Conservation (phyloP, 805 yeast genomes). For the Candida peoriensis region DNA sequence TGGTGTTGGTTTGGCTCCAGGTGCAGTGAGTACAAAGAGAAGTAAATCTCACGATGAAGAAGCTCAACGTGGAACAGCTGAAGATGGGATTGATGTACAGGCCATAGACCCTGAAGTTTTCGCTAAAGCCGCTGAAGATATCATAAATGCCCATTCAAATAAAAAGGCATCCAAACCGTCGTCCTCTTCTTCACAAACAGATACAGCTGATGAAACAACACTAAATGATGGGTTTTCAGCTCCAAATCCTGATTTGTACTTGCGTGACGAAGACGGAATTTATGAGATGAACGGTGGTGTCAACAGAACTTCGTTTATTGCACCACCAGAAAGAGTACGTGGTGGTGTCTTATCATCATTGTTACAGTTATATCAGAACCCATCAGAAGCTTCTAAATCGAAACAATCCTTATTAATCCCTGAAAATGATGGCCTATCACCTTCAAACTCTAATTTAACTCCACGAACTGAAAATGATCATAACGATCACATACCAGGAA, state of each 20-base stretch:
- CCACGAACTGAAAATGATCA: too few relatives aligned
- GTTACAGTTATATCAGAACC: constrained; percentile 60
- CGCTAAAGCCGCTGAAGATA: constrained; percentile 48
- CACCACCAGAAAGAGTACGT: constrained; percentile 62
- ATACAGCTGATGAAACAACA: constrained; percentile 15
- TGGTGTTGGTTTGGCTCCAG: constrained; percentile 32
- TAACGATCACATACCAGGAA: constrained; percentile 5
- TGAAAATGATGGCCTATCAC: constrained; percentile 18
- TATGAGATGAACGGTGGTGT: constrained; percentile 26
- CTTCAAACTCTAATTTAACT: constrained; percentile 2
- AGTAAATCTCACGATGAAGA: constrained; percentile 30
- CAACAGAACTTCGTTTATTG: constrained; percentile 38
- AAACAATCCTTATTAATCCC: constrained; percentile 11
- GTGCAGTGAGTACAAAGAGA: constrained; percentile 21
- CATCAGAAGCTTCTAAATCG: constrained; percentile 20
- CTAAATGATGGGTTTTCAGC: constrained; percentile 27
- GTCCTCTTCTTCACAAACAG: constrained; percentile 1
- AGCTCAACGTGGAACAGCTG: constrained; percentile 24
- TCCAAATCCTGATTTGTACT: constrained; percentile 41
- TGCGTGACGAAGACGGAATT: constrained; percentile 24
- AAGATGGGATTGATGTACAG: constrained; percentile 38
- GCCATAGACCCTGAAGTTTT: constrained; percentile 37
- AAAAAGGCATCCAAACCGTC: background rate
- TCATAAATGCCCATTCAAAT: constrained; percentile 41
- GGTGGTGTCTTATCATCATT: constrained; percentile 84